These are phyloP conservation scores for Globisporangium parvum DNA, from an alignment of 352 stramenopile genomes.

Conservation along the genomic window DNA sequence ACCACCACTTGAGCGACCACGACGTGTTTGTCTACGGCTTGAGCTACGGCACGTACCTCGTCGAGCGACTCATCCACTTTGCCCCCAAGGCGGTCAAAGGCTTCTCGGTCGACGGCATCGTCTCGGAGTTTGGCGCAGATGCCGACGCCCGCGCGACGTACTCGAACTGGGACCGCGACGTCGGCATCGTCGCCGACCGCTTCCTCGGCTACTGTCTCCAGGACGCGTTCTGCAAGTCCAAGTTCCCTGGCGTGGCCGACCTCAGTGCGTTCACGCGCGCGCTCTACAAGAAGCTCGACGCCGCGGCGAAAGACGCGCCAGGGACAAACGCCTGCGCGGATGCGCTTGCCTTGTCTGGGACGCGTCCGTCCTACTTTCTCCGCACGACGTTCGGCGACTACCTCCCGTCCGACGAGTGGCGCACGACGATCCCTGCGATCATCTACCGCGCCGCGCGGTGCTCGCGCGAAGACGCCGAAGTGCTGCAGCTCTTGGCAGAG, in stretches of 20 bases:
- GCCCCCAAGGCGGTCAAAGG: slow-evolving; percentile 34
- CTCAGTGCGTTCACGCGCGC: slow-evolving; percentile 40
- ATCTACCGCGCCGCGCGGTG: slow-evolving; percentile 50
- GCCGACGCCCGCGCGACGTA: slow-evolving; percentile 60
- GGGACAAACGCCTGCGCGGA: slow-evolving; percentile 46
- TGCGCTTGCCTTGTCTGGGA: slow-evolving; percentile 27
- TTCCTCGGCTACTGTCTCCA: slow-evolving; percentile 51
- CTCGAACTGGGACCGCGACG: slow-evolving; percentile 77
- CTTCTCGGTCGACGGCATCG: slow-evolving; percentile 60
- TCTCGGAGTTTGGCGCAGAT: slow-evolving; percentile 46
- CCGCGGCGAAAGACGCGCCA: slow-evolving; percentile 27
- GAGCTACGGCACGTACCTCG: slow-evolving; percentile 72
- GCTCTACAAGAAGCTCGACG: slow-evolving; percentile 51
- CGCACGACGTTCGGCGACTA: slow-evolving; percentile 56
- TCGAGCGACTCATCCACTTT: slow-evolving; percentile 58
- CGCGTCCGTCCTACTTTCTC: slow-evolving; percentile 61
- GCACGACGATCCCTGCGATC: slow-evolving; percentile 41
- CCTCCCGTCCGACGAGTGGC: slow-evolving; percentile 36
- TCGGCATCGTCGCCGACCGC: slow-evolving; percentile 46
- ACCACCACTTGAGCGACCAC: slow-evolving; percentile 33
- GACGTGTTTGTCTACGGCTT: slow-evolving; percentile 71
- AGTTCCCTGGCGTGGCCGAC: slow-evolving; percentile 49
- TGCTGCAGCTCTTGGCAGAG: slow-evolving; percentile 28
- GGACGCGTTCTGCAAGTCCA: slow-evolving; percentile 55
- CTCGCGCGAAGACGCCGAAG: slow-evolving; percentile 24